phyloP scores from a whole-genome alignment of 345 rosid genomes.

The Dipteronia dyeriana region DNA sequence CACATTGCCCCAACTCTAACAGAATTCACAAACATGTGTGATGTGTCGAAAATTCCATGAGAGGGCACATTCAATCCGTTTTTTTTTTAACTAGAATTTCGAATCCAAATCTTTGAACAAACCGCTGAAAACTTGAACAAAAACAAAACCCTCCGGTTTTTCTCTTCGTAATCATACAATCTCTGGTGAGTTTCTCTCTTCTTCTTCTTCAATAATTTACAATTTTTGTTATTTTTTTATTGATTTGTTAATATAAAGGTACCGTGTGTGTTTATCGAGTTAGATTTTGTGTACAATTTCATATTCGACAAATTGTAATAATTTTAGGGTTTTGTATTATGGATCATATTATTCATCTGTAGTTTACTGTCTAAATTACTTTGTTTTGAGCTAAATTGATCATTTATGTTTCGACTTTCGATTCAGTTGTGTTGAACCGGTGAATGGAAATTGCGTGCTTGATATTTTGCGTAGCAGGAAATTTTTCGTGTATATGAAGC shows the following conservation, averaged over 20 bases:
- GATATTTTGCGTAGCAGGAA: not conserved
- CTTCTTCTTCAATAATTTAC: not conserved
- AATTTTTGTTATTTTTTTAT: not conserved
- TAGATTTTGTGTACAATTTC: not conserved
- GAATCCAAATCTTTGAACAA: not conserved
- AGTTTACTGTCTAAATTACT: not conserved
- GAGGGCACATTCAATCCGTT: not conserved
- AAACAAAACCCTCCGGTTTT: not conserved
- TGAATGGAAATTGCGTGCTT: not conserved
- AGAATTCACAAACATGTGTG: not conserved
- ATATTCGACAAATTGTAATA: not conserved
- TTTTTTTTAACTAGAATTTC: slow-evolving; percentile 5
- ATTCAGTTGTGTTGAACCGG: not conserved
- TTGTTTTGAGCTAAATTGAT: not conserved
- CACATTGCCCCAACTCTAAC: slow-evolving; percentile 2
- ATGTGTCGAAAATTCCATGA: not conserved
- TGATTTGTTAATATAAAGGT: not conserved
- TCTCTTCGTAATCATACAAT: not conserved
- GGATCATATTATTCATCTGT: not conserved
- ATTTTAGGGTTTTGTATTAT: slow-evolving; percentile 8
- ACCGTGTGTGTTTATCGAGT: not conserved
- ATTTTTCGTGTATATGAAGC: not conserved
- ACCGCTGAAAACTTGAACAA: not conserved
- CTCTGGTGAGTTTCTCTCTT: not conserved
- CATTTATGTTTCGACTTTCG: not conserved